A percentile compares a stretch with the other conserved stretches of the same genome.
Evolutionary conservation across 768 basidiomycete species (phyloP).

Genomic region (Nidularia pulvinata): DNA sequence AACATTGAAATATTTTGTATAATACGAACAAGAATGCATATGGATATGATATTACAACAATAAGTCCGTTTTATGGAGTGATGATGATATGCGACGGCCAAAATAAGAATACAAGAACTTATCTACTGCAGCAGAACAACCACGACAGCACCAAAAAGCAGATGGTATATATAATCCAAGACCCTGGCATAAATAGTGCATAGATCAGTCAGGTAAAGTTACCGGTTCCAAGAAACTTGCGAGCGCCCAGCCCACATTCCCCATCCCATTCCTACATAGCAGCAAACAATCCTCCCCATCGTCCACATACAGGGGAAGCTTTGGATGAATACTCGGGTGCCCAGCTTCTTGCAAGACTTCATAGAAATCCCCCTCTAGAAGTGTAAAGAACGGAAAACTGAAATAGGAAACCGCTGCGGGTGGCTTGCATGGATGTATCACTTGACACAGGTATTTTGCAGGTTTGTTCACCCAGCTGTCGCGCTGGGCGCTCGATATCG

Average conservation of each 20-base stretch:
- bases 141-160: constrained; percentile 1
- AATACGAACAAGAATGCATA: no score
- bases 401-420: constrained; percentile 67
- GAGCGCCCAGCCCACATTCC: constrained; percentile 75
- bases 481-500: constrained; percentile 19
- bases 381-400: constrained; percentile 74
- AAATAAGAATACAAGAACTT: no score
- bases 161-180: not conserved
- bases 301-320: constrained; percentile 78
- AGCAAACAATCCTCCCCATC: constrained; percentile 78
- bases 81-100: no score
- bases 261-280: constrained; percentile 56
- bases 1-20: not conserved
- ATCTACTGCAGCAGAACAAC: not conserved
- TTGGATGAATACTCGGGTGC: constrained; percentile 72
- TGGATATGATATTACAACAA: no score
- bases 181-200: not conserved
- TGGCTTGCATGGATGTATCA: constrained; percentile 68
- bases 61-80: no score
- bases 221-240: constrained; percentile 79
- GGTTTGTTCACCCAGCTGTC: constrained; percentile 46
- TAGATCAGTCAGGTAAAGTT: constrained; percentile 14
- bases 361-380: constrained; percentile 61
- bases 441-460: constrained; percentile 65
- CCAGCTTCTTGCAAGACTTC: constrained; percentile 77